Conservation (phyloP, 2,329 filamentous ascomycete species). For the Venturia oleaginea region DNA sequence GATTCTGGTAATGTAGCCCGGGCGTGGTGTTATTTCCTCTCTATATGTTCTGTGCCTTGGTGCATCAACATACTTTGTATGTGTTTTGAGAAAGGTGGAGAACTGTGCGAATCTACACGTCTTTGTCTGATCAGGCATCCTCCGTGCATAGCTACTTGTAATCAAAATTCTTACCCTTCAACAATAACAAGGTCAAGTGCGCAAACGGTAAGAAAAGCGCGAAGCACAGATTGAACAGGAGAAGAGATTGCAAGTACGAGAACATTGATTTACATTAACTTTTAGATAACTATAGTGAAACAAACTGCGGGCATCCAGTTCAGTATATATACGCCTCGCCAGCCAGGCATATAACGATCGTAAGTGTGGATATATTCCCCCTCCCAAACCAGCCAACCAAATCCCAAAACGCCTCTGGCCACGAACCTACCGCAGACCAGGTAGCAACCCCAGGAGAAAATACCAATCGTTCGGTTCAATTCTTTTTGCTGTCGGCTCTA, state of each 20-base stretch:
- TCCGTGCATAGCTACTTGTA: too few species aligned
- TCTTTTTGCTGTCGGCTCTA: neutral
- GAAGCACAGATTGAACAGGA: neutral
- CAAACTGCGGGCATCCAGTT: neutral
- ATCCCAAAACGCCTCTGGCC: neutral
- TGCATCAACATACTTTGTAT: too few species aligned
- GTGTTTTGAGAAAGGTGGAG: too few species aligned
- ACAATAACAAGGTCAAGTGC: too few species aligned
- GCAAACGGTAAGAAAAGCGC: too few species aligned
- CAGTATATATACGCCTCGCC: constrained; percentile 2
- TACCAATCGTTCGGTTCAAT: neutral
- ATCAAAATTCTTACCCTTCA: too few species aligned
- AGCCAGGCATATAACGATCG: constrained; percentile 4
- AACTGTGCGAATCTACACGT: too few species aligned
- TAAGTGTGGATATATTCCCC: constrained; percentile 1
- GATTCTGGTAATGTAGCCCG: too few species aligned
- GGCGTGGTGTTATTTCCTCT: too few species aligned
- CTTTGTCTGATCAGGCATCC: too few species aligned
- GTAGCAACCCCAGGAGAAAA: neutral
- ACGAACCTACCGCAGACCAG: neutral
- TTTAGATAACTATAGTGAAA: neutral
- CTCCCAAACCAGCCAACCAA: neutral
- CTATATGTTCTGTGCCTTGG: too few species aligned
- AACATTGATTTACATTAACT: neutral
- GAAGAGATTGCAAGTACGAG: neutral